phyloP scores from a whole-genome alignment of 768 basidiomycete species.

The Pholiota microspora region DNA sequence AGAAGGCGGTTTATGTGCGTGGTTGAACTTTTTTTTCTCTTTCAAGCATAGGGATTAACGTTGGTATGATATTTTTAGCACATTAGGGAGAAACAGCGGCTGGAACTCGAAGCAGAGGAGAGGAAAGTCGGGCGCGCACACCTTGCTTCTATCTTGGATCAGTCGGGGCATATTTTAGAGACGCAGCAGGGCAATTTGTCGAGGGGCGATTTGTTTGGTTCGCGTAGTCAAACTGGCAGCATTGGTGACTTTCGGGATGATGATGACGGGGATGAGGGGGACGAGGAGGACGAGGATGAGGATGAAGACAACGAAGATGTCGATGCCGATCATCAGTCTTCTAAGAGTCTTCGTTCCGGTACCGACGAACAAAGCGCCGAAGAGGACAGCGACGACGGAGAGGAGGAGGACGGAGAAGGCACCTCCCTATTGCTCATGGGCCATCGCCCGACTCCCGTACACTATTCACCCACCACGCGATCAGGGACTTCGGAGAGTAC shows the following conservation, averaged over 20 bases:
- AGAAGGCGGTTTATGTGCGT: constrained; percentile 80
- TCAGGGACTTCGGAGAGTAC: constrained; percentile 10
- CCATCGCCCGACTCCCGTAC: not conserved
- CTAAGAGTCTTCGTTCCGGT: not conserved
- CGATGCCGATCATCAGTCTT: constrained; percentile 15
- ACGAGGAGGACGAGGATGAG: constrained; percentile 33
- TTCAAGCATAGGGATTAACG: not conserved
- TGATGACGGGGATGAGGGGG: constrained; percentile 25
- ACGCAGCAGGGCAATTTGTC: constrained; percentile 76
- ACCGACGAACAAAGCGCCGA: not conserved
- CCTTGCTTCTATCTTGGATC: constrained; percentile 85
- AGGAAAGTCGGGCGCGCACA: constrained; percentile 78
- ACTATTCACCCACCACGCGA: not conserved
- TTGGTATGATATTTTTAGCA: constrained; percentile 50
- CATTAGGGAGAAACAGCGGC: constrained; percentile 67
- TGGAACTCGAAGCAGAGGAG: constrained; percentile 72
- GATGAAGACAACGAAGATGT: constrained; percentile 18
- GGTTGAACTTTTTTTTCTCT: constrained; percentile 10
- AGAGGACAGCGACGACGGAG: constrained; percentile 14
- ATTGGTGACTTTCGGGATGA: constrained; percentile 29
- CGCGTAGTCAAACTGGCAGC: constrained; percentile 60
- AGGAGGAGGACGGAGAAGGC: constrained; percentile 22
- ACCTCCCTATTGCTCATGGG: constrained; percentile 12
- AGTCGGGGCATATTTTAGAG: constrained; percentile 83
- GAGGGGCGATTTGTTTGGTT: constrained; percentile 42